Base-by-base conservation (phyloP, 1,284 basidiomycete species). In the Ceratobasidium papillatum region DNA sequence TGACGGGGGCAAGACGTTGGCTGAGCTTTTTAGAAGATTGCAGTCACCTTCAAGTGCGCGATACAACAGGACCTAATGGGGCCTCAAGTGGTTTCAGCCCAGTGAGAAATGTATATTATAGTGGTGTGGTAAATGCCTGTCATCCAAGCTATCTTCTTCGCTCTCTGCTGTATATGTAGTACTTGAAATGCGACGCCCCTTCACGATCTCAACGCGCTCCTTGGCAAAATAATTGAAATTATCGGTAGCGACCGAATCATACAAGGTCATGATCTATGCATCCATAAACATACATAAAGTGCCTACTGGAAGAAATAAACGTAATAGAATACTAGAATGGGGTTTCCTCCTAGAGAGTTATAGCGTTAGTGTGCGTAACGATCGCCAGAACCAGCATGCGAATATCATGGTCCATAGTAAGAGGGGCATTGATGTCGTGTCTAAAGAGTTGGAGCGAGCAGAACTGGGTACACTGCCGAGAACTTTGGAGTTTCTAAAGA, bases 1-100 rank as follows among this genome's bases (percentile, higher is more conserved):
- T 0, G 89, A 90, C 75, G 90, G 90, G 5, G 90, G 90, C 17
- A 89, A 87, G 80, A 91, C 89, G 0, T 78, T 91, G 52, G 89
- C 87, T 83, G 86, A 86, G 17, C 83, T 91, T 17, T 91, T 91
- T 80, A 84, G 90, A 75, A 85, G 90, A 27, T 82, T 91, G 66
- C 85, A 88, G n/a, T 90, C 90, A 25, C 77, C 77, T 34, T 41
- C 63, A n/a, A 59, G n/a, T 32, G 25, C 49, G 14, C 75, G 75
- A 34, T 76, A 76, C 45, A 63, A n/a, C 34, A 38, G 58, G 11
- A 25, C 54, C 32, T 74, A 43, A 72, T 25, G 3, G 3, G 56
- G 14, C 38, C 38, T 5, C 5, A 41, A 14, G 7, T 41, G 38
- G 14, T 14, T 41, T 49, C 19, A 49, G 19, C 47, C 11, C 5